Percentiles rank a stretch among this genome's conserved stretches.
These are phyloP conservation scores for Marvania coccoides DNA, from an alignment of 139 green algal species.

Conservation along the genomic window DNA sequence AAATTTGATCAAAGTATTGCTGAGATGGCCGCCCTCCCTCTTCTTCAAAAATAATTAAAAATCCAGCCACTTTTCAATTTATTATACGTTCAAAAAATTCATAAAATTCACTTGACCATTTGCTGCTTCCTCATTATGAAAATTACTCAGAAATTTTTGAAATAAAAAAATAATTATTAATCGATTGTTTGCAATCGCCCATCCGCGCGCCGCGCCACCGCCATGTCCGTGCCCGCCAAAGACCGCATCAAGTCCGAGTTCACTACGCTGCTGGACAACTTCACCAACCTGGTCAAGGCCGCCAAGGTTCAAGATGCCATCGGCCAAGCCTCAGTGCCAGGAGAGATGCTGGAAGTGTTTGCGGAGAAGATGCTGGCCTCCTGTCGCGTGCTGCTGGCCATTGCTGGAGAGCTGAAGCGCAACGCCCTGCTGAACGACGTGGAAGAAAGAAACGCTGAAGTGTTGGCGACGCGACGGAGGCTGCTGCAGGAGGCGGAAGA, in stretches of 20 bases:
- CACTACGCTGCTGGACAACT: constrained; percentile 3
- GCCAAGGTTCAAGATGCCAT: not conserved
- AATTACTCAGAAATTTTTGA: not conserved
- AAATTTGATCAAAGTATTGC: too few species aligned
- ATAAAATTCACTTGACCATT: not conserved
- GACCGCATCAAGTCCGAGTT: constrained; percentile 3
- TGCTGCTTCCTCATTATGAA: not conserved
- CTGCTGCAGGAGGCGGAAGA: too few species aligned
- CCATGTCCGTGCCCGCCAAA: not conserved
- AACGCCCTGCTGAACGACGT: constrained; percentile 31
- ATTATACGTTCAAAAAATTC: not conserved
- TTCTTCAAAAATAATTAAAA: too few species aligned
- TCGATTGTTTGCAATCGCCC: too few species aligned
- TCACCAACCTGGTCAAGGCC: constrained; percentile 11
- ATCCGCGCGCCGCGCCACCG: too few species aligned
- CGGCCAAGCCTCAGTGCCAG: constrained; percentile 6
- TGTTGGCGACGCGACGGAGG: not conserved
- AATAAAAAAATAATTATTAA: too few species aligned
- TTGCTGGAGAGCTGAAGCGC: constrained; percentile 32
- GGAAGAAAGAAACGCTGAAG: constrained; percentile 3
- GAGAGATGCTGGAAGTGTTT: constrained; percentile 39
- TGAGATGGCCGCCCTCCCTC: too few species aligned
- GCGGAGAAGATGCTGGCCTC: constrained; percentile 32
- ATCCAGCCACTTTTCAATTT: too few species aligned
- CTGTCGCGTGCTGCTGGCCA: constrained; percentile 12